These are phyloP conservation scores for Epichloe hybrida DNA, from an alignment of 2,329 filamentous ascomycete genomes.

Conservation along the genomic window DNA sequence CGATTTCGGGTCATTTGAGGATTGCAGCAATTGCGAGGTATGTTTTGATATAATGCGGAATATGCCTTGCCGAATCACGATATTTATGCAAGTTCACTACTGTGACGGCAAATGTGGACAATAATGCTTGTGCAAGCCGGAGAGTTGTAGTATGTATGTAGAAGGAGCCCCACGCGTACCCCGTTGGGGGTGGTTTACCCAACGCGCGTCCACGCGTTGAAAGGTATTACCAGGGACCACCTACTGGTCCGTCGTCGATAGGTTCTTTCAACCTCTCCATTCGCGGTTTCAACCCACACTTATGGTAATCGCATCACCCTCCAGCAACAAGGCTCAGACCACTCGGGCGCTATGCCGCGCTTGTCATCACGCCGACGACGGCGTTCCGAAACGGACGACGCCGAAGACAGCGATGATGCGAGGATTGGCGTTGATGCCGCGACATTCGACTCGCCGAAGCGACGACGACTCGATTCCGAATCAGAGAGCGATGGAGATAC, in stretches of 20 bases:
- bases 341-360: conserved; percentile 14
- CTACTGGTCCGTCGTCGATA: not conserved
- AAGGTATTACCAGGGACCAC: not conserved
- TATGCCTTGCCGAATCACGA: no score
- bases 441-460: conserved; percentile 21
- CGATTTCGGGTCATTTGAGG: no score
- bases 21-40: no score
- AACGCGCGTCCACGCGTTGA: not conserved
- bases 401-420: conserved; percentile 20
- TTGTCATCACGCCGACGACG: conserved; percentile 26
- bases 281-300: not conserved
- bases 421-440: conserved; percentile 12
- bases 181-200: no score
- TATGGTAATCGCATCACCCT: not conserved
- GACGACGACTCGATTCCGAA: conserved; percentile 19
- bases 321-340: not conserved
- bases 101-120: not conserved
- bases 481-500: conserved; percentile 9
- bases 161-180: not conserved
- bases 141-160: not conserved
- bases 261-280: not conserved
- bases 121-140: not conserved
- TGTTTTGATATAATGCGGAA: no score
- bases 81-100: no score
- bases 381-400: conserved; percentile 28